Conservation (phyloP, 345 rosid genomes). For the Citrus mangshanensis region DNA sequence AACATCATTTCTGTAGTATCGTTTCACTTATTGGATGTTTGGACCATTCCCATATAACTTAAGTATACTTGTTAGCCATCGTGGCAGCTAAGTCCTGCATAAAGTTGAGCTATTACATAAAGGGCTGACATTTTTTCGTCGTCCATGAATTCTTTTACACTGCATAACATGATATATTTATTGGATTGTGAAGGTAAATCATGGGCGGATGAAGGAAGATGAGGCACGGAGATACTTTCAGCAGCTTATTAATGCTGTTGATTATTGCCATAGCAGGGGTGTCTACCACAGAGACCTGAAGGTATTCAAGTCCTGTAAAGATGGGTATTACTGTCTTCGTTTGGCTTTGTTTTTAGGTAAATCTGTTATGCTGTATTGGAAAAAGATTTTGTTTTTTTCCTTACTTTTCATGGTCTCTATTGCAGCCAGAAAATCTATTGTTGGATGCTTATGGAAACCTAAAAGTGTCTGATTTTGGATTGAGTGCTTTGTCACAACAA, state of each 20-base stretch:
- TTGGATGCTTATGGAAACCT: slow-evolving; percentile 86
- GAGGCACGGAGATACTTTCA: slow-evolving; percentile 92
- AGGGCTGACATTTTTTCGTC: not conserved
- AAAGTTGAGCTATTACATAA: not conserved
- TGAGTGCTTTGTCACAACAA: slow-evolving; percentile 96
- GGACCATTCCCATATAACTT: not conserved
- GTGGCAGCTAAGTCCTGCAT: not conserved
- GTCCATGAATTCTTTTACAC: not conserved
- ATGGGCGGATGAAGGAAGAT: slow-evolving; percentile 87
- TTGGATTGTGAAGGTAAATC: slow-evolving; percentile 61
- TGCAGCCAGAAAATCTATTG: slow-evolving; percentile 89
- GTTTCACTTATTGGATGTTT: not conserved
- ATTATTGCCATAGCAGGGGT: slow-evolving; percentile 97
- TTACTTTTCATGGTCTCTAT: slow-evolving; percentile 16
- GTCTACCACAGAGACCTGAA: slow-evolving; percentile 96
- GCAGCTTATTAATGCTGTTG: slow-evolving; percentile 93
- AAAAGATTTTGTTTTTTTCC: slow-evolving; percentile 1
- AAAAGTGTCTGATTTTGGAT: slow-evolving; percentile 94
- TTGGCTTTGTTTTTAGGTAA: not conserved
- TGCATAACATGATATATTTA: not conserved
- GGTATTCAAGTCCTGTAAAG: slow-evolving; percentile 37
- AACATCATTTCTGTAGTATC: not conserved
- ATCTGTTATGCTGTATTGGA: not conserved
- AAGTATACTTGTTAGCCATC: not conserved
- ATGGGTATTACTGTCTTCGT: not conserved